Base-by-base conservation (phyloP, 2,329 filamentous ascomycete species). In the Pseudopyricularia javanii region DNA sequence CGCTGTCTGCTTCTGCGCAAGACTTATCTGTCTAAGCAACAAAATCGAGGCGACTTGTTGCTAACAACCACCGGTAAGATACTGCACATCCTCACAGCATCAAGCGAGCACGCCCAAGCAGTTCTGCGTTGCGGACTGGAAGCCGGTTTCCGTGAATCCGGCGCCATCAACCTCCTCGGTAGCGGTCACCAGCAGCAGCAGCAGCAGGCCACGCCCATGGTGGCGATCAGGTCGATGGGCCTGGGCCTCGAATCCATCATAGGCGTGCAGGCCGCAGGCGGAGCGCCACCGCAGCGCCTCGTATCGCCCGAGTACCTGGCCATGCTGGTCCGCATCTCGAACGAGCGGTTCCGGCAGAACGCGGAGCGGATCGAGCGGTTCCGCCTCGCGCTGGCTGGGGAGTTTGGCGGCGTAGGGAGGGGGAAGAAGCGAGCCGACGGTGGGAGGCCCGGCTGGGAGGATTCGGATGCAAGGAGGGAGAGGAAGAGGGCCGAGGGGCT, bases 91-190 rank as follows among this genome's bases (percentile, higher is more conserved):
- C 77, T 95, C 60, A 83, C 88, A 6, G 81, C 89, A 15, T 91
- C 88, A 0, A 73, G 83, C 0, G 68, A 78, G 12, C 80, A 91
- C 60, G 89, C 91, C 4, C 86, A 95, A 58, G 73, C 78, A 8
- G 74, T 94, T 17, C 76, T 95, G 14, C 76, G 82, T 11, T 87
- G 86, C 47, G 91, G 87, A 2, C 74, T 91, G 9, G 79, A 83
- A 59, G 85, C 89, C 4, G 91, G 91, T 0, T 96, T 96, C 64
- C 83, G 91, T 14, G 91, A 97, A 69, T 93, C 86, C 55, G 91
- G 91, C 17, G 85, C 91, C 50, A 76, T 94, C 54, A 88, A 85
- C 61, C 64, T 88, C 48, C 7, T 45, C 40, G 40, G 40, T 9
- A 30, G 9, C 28, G 28, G 5, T 9, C 28, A 9, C 8, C 40